Base-by-base conservation (phyloP, 1,284 basidiomycete species). In the Anthracocystis panici-leucophaei region DNA sequence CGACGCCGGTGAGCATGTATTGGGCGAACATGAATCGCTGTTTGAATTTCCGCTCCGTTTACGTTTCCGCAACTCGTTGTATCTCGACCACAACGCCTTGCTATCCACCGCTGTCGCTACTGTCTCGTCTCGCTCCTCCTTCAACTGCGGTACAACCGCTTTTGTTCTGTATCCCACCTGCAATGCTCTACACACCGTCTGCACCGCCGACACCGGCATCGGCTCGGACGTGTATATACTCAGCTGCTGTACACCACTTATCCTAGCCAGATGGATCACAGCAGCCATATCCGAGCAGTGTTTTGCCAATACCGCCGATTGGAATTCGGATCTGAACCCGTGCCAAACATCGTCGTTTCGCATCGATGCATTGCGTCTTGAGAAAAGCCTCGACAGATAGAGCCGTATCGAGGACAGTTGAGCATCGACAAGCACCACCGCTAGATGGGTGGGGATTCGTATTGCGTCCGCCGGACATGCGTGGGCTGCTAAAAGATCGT, bases 201-300 rank as follows among this genome's bases (percentile, higher is more conserved):
- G 54, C 48, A 71, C 8, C 31, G 55, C 57, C 11, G 18, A 8
- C 0, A 11, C 0, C 9, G 55, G 45, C 14, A 65, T 18, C 3
- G 45, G 54, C 18, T 62, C 20, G 18, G 23, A 14, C 4, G 63
- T 55, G 40, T 66, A 69, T 2, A 75, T 10, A 40, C 54, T 66
- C 14, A 75, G 55, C 45, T 66, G 46, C 48, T 66, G 25, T 7
- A 70, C 60, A 16, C 63, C 63, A 35, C 72, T 63, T 6, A 75
- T 46, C 20, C 63, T 40, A 2, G 66, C 63, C 5, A 75, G 40
- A 21, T 75, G 72, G 18, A 75, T 42, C 7, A 70, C 42, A 0
- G 62, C 56, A 6, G 66, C 72, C 21, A 31, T 33, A 40, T 75
- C 72, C 12, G 40, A 31, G 45, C 52, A 44, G 20, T 62, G 50